Base-by-base conservation (phyloP, 1,284 basidiomycete genomes). In the Puccinia hordei region DNA sequence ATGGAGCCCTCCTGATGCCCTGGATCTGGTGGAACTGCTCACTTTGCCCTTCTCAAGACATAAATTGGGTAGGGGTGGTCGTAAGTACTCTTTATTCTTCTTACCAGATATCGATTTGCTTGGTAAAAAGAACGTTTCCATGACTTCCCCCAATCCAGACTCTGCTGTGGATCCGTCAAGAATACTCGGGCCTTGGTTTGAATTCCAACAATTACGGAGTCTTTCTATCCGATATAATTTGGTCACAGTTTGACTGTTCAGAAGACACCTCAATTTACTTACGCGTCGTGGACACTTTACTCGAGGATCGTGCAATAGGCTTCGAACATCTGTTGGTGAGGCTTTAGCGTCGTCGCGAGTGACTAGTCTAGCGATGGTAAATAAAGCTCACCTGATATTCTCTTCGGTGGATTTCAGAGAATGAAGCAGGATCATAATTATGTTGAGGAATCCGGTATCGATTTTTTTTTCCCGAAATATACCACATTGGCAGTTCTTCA, bases 1-100 rank as follows among this genome's bases (percentile, higher is more conserved):
- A 72, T 49, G 69, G 69, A 38, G 30, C 49, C 27, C 51, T 55
- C 17, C 4, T 72, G n/a, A 72, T 72, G 69, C 46, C 69, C n/a
- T 72, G 69, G 69, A 53, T 72, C 33, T 72, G 69, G 69, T 51
- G 49, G 33, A 49, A 72, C 46, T 13, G 49, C 22, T 35, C 24
- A 27, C 69, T 72, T 17, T 72, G 69, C 27, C 69, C 69, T 22
- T 24, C 17, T 6, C 46, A 49, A 35, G 69, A 53, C 41, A 17
- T 27, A 33, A 53, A 53, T 30, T 72, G 69, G 69, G 69, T 72
- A 35, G 49, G 49, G 12, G 30, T 51, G n/a, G 49, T 72, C 19
- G 69, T 72, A 19, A 51, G 69, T 22, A 55, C 27, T 12, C 10
- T 30, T 27, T 22, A 24, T 22, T 30, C 27, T 57, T 9, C 30